Evolutionary conservation across 352 stramenopile species (phyloP).

Genomic region (Pythium phragmiticola): DNA sequence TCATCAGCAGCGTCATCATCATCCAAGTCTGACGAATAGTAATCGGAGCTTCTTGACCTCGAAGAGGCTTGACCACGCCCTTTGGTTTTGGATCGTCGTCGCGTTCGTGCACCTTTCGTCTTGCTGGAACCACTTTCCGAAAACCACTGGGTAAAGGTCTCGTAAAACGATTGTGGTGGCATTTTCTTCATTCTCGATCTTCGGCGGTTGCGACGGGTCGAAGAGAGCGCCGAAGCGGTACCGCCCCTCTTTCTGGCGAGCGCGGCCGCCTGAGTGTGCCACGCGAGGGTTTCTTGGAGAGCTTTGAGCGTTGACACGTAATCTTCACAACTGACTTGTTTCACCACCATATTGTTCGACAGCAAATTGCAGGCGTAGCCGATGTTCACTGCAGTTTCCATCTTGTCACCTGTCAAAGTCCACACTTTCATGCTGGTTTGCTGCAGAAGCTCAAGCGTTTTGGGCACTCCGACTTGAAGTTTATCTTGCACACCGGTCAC

Average conservation of each 20-base stretch:
- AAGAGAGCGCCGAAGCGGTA: not conserved
- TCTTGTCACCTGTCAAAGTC: conserved; percentile 95
- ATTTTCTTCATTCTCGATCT: conserved; percentile 1
- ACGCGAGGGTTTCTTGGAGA: conserved; percentile 47
- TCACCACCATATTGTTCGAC: conserved; percentile 73
- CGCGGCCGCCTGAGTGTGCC: conserved; percentile 17
- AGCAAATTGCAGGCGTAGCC: conserved; percentile 90
- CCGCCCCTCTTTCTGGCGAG: conserved; percentile 7
- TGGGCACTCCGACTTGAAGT: conserved; percentile 88
- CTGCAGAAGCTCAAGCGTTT: conserved; percentile 81
- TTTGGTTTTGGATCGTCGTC: conserved; percentile 8
- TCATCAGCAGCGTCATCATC: conserved; percentile 17
- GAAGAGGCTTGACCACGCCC: not conserved
- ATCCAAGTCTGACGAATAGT: conserved; percentile 31
- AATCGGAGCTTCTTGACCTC: not conserved
- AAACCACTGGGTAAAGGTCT: conserved; percentile 12
- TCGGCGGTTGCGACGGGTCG: conserved; percentile 9
- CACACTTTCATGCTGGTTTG: conserved; percentile 93
- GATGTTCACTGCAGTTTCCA: conserved; percentile 95
- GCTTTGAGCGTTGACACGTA: conserved; percentile 52
- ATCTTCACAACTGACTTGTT: conserved; percentile 58
- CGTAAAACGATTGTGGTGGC: conserved; percentile 3
- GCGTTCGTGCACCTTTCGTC: not conserved
- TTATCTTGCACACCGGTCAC: conserved; percentile 94
- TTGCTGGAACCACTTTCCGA: not conserved